Evolutionary conservation across 352 stramenopile genomes (phyloP).

Genomic region (Phytophthora litchii): DNA sequence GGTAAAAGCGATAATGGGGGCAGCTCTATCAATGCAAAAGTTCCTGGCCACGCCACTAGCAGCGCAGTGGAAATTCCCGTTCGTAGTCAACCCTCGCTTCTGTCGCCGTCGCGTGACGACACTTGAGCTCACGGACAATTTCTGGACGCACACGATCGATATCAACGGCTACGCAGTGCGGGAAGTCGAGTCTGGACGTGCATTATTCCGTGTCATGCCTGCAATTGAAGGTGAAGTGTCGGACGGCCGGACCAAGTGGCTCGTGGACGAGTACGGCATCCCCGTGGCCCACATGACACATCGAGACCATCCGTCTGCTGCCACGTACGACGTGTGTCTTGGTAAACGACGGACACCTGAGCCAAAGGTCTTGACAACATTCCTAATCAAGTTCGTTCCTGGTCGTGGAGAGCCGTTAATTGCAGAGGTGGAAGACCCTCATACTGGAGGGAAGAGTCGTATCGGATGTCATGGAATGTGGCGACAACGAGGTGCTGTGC

Average conservation of each 20-base stretch:
- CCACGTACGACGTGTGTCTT: conserved; percentile 42
- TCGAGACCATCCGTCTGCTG: conserved; percentile 14
- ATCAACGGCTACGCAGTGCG: conserved; percentile 38
- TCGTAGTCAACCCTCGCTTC: conserved; percentile 49
- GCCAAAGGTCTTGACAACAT: conserved; percentile 35
- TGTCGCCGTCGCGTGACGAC: conserved; percentile 38
- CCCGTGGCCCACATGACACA: conserved; percentile 36
- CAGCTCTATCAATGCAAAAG: conserved; percentile 36
- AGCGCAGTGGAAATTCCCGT: conserved; percentile 52
- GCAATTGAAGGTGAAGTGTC: conserved; percentile 26
- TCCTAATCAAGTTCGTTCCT: conserved; percentile 42
- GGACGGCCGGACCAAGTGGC: conserved; percentile 41
- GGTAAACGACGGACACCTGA: conserved; percentile 35
- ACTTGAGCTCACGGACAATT: conserved; percentile 47
- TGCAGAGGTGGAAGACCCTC: conserved; percentile 38
- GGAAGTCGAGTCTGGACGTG: conserved; percentile 32
- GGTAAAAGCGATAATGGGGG: conserved; percentile 17
- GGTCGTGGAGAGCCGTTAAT: conserved; percentile 38
- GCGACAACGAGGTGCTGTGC: conserved; percentile 35
- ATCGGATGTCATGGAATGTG: conserved; percentile 43
- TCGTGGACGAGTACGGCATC: conserved; percentile 49
- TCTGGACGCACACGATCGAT: conserved; percentile 41
- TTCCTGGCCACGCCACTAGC: conserved; percentile 40
- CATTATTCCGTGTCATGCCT: conserved; percentile 41
- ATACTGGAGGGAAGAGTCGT: conserved; percentile 37